These are phyloP conservation scores for Paramyrothecium sp. DNA, from an alignment of 2,329 filamentous ascomycete genomes.

Conservation along the genomic window DNA sequence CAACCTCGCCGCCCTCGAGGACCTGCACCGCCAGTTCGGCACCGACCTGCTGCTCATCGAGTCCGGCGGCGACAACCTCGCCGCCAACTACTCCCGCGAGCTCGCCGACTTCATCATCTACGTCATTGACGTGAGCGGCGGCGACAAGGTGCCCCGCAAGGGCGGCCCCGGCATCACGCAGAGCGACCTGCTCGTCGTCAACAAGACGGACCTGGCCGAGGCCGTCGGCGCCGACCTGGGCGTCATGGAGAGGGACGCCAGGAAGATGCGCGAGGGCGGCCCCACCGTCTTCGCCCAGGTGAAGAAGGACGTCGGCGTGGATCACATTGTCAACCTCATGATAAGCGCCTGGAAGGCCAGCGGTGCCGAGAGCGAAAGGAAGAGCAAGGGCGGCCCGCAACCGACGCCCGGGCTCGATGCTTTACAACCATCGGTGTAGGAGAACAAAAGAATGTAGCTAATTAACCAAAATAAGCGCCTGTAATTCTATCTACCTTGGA, in stretches of 20 bases:
- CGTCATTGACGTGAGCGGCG: constrained; percentile 94
- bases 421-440: constrained; percentile 23
- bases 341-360: constrained; percentile 90
- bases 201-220: constrained; percentile 94
- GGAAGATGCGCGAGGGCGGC: constrained; percentile 92
- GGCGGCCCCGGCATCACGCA: constrained; percentile 97
- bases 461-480: constrained; percentile 17
- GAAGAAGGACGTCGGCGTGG: constrained; percentile 84
- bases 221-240: constrained; percentile 84
- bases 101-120: constrained; percentile 98
- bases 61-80: constrained; percentile 92
- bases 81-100: constrained; percentile 93
- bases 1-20: constrained; percentile 89
- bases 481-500: constrained; percentile 23
- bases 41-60: constrained; percentile 90
- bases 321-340: constrained; percentile 85
- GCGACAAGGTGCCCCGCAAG: constrained; percentile 95
- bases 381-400: constrained; percentile 53
- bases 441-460: constrained; percentile 9
- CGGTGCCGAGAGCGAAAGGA: constrained; percentile 67
- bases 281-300: constrained; percentile 96
- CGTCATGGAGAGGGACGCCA: constrained; percentile 93
- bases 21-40: constrained; percentile 77
- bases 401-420: constrained; percentile 55
- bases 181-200: constrained; percentile 88